Percentiles rank a stretch among this genome's conserved stretches.
Evolutionary conservation across 352 stramenopile species (phyloP).

Genomic region (Globisporangium spinosum): DNA sequence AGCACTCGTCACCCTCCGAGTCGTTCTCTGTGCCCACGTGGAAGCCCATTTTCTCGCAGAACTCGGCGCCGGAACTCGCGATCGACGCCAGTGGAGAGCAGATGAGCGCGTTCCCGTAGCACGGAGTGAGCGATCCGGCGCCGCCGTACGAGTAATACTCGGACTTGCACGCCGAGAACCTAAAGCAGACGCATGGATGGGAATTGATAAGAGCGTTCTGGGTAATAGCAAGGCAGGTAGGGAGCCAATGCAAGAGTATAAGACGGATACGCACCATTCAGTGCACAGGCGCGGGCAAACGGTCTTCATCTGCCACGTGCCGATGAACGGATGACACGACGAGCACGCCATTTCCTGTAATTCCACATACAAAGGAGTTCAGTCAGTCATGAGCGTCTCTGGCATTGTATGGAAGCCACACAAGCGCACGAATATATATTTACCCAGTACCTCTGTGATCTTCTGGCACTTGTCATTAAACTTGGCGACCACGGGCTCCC

Average conservation of each 20-base stretch:
- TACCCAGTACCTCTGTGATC: conserved; percentile 36
- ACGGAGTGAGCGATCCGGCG: conserved; percentile 56
- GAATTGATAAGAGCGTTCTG: background rate
- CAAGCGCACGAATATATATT: background rate
- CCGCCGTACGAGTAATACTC: conserved; percentile 76
- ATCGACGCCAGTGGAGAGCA: conserved; percentile 72
- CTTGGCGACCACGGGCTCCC: conserved; percentile 69
- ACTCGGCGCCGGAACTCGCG: conserved; percentile 45
- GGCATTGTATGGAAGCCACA: background rate
- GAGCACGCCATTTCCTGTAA: conserved; percentile 75
- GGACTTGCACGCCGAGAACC: conserved; percentile 54
- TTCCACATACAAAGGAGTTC: background rate
- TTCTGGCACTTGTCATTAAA: conserved; percentile 69
- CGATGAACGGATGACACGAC: conserved; percentile 76
- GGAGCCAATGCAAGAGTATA: background rate
- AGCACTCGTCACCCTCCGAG: conserved; percentile 71
- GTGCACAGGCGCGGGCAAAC: conserved; percentile 73
- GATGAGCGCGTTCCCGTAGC: conserved; percentile 80
- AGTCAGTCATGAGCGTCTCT: background rate
- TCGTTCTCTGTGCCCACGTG: conserved; percentile 64
- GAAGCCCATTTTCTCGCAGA: conserved; percentile 80
- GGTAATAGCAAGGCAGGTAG: background rate
- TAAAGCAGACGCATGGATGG: background rate
- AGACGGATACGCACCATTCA: conserved; percentile 43
- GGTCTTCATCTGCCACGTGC: conserved; percentile 67